Evolutionary conservation across 2,329 filamentous ascomycete species (phyloP), one percentile per base, ranked within the genome.

Genomic region (Xylaria sp.): DNA sequence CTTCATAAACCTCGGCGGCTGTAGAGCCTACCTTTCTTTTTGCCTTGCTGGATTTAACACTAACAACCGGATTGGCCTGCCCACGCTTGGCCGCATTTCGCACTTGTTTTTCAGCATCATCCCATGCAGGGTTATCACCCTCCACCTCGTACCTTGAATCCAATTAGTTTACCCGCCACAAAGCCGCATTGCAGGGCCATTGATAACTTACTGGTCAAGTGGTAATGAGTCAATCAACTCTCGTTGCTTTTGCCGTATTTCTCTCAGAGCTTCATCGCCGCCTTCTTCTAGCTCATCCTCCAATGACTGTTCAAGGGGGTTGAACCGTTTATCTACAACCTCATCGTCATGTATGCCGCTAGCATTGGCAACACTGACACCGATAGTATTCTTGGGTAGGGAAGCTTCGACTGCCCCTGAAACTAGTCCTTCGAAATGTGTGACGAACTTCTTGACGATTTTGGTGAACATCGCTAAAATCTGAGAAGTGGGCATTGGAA

Each of bases 391-490:
- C 53, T 84, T 82, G 3, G 91, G 91, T 74, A 94, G 83, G 56
- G 88, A 85, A 1, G 89, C 88, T 65, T 89, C 90, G 11, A 91
- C 90, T 0, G 93, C 93, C 3, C 88, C 89, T 49, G 93, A 88
- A 2, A 97, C 86, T 0, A 98, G 81, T 3, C 86, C 83, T 38
- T 90, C 88, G 81, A 99, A 96, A 77, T 94, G 88, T 2, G 87
- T 85, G 2, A 92, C 92, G 46, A 97, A 87, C 83, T 98, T 98
- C 72, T 94, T 89, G 68, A 97, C 87, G 69, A 97, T 92, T 85
- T 99, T 99, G 79, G 97, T 93, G 80, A 99, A 98, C 92, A 98
- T 97, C 69, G 95, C 94, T 70, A 99, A 85, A 3, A 97, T 84
- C 82, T 98, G 96, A 53, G 90, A 91, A 2, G 89, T 87, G 0